phyloP scores from a whole-genome alignment of 148 eudicot species.

The Camellia japonica region DNA sequence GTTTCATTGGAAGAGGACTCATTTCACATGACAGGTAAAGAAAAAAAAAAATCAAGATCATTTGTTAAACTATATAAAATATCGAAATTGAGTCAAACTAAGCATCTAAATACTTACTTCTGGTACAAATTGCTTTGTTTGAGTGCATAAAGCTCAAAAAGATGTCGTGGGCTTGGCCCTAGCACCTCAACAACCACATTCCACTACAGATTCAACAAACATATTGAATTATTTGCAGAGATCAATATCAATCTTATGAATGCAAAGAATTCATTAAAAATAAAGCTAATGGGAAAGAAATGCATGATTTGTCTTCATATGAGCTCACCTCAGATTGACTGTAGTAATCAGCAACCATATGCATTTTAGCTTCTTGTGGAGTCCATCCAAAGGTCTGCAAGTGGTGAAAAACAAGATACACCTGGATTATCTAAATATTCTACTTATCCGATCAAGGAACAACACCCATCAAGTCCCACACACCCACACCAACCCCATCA shows the following conservation, averaged over 20 bases:
- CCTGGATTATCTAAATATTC: constrained; percentile 12
- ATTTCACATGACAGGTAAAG: not conserved
- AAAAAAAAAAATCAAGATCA: not conserved
- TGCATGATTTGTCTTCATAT: constrained; percentile 5
- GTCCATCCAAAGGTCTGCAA: constrained; percentile 90
- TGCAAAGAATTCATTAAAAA: not conserved
- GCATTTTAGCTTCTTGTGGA: constrained; percentile 79
- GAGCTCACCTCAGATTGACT: constrained; percentile 75
- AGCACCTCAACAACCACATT: constrained; percentile 68
- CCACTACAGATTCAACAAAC: constrained; percentile 54
- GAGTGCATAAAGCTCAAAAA: constrained; percentile 89
- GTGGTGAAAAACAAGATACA: constrained; percentile 14
- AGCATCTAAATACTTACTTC: constrained; percentile 44
- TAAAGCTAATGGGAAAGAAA: not conserved
- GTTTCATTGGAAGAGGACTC: not conserved
- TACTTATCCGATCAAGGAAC: constrained; percentile 1
- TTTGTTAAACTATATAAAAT: not conserved
- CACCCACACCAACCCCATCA: not conserved
- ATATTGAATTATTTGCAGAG: constrained; percentile 13
- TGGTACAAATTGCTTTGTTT: constrained; percentile 66
- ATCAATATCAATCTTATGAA: not conserved
- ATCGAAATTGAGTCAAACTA: not conserved
- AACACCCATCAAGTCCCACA: not conserved
- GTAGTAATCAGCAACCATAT: constrained; percentile 83
- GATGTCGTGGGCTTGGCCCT: constrained; percentile 83